Percentiles rank a stretch among this genome's conserved stretches.
Evolutionary conservation across 78 protist species (phyloP).

Genomic region (Isochrysis galbana): DNA sequence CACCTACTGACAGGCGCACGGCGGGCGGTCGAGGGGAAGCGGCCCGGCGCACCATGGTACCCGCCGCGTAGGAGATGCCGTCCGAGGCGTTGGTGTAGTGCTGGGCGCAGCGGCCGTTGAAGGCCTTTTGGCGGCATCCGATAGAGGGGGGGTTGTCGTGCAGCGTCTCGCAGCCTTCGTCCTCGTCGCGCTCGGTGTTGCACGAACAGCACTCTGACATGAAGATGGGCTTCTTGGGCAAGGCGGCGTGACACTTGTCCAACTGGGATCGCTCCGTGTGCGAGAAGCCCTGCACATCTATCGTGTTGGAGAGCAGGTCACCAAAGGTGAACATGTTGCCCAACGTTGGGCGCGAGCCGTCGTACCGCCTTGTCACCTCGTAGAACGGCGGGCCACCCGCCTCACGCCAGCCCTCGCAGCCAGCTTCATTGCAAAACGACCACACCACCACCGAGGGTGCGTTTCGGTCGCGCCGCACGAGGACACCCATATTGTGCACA

Average conservation of each 20-base stretch:
- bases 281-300: conserved; percentile 27
- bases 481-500: conserved; percentile 35
- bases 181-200: conserved; percentile 19
- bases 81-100: conserved; percentile 3
- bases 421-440: conserved; percentile 46
- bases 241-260: neutral
- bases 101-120: conserved; percentile 4
- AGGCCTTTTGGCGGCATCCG: neutral
- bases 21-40: too few species aligned
- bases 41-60: neutral
- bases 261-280: neutral
- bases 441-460: conserved; percentile 34
- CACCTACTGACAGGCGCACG: too few species aligned
- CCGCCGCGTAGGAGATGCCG: neutral
- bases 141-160: neutral
- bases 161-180: neutral
- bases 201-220: conserved; percentile 41
- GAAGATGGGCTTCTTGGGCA: neutral
- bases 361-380: neutral
- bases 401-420: neutral
- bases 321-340: conserved; percentile 19
- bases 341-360: conserved; percentile 31
- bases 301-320: neutral
- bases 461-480: conserved; percentile 40
- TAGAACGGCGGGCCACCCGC: conserved; percentile 15